Conservation (phyloP, 371 early-diverging fungal genomes). For the Massospora cicadina region DNA sequence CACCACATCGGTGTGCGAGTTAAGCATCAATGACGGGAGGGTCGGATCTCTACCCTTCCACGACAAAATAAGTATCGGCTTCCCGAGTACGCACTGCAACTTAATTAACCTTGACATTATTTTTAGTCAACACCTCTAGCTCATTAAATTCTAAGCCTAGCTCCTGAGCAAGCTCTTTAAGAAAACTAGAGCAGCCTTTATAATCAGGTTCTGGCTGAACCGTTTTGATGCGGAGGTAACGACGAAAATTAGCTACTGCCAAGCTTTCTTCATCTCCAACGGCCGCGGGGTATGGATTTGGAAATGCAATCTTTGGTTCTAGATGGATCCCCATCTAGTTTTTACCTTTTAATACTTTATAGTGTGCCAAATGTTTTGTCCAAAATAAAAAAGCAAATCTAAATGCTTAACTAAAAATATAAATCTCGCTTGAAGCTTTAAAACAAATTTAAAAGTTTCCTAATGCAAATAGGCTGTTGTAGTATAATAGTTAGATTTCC, state of each 20-base stretch:
- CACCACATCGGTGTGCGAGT: slow-evolving; percentile 73
- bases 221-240: slow-evolving; percentile 59
- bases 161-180: slow-evolving; percentile 39
- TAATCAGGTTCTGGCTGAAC: slow-evolving; percentile 69
- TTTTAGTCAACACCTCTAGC: slow-evolving; percentile 22
- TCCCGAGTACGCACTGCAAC: slow-evolving; percentile 26
- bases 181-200: slow-evolving; percentile 27
- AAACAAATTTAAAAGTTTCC: no score
- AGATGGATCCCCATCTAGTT: not conserved
- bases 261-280: not conserved
- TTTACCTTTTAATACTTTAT: no score
- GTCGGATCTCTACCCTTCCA: slow-evolving; percentile 32
- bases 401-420: no score
- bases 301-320: not conserved
- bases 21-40: slow-evolving; percentile 39
- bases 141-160: slow-evolving; percentile 31
- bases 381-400: no score
- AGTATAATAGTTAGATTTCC: no score
- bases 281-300: not conserved
- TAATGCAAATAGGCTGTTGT: no score
- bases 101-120: not conserved
- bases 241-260: slow-evolving; percentile 29
- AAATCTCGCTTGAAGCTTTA: no score
- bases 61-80: slow-evolving; percentile 52
- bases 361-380: no score